Evolutionary conservation across 2,329 filamentous ascomycete genomes (phyloP).

Genomic region (Orbilia ellipsospora): DNA sequence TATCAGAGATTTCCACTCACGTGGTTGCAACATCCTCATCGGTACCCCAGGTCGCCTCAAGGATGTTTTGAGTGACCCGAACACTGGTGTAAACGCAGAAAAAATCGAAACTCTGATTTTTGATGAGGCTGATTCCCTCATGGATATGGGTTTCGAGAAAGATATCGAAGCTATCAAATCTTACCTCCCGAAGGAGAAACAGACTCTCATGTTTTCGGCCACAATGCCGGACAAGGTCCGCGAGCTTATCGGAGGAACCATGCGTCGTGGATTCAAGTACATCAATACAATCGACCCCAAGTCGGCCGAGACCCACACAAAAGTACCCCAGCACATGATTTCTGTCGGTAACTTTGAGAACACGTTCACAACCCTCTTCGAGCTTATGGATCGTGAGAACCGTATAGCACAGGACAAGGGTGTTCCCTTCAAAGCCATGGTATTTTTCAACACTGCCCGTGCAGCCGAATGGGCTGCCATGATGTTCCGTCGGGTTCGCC

Average conservation of each 20-base stretch:
- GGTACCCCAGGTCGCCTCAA: conserved; percentile 88
- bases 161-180: conserved; percentile 73
- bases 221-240: conserved; percentile 89
- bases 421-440: conserved; percentile 90
- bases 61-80: conserved; percentile 78
- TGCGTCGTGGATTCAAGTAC: conserved; percentile 86
- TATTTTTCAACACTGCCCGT: conserved; percentile 79
- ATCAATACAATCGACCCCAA: conserved; percentile 86
- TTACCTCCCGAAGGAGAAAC: conserved; percentile 77
- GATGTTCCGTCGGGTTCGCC: conserved; percentile 56
- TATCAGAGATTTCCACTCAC: conserved; percentile 73
- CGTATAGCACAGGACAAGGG: conserved; percentile 62
- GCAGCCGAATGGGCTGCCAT: conserved; percentile 67
- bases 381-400: conserved; percentile 75
- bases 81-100: conserved; percentile 72
- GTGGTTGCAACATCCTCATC: conserved; percentile 89
- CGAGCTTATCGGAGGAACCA: conserved; percentile 77
- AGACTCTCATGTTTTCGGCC: conserved; percentile 95
- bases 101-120: conserved; percentile 71
- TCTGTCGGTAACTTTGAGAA: conserved; percentile 77
- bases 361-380: conserved; percentile 78
- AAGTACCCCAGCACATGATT: conserved; percentile 82
- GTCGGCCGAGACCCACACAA: conserved; percentile 85
- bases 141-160: conserved; percentile 75
- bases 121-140: conserved; percentile 75